A percentile compares a stretch with the other conserved stretches of the same genome.
phyloP scores from a whole-genome alignment of 2,329 filamentous ascomycete species.

The Colletotrichum melonis region DNA sequence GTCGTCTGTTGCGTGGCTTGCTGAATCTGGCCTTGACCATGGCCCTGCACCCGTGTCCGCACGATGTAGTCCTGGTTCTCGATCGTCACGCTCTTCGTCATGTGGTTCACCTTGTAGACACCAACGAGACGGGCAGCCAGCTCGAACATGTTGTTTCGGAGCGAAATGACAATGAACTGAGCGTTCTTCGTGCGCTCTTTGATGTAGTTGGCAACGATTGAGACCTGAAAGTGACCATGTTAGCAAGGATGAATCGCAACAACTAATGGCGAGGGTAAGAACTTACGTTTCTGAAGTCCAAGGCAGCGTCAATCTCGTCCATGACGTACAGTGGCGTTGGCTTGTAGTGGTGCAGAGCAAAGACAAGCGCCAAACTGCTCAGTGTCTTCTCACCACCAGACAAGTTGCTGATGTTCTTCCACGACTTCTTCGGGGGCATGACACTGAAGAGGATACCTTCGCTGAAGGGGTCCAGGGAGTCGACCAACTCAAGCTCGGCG shows the following conservation, averaged over 20 bases:
- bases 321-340: conserved; percentile 98
- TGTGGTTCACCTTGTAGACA: conserved; percentile 99
- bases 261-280: neutral
- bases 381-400: conserved; percentile 98
- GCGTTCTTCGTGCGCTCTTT: conserved; percentile 99
- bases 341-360: conserved; percentile 97
- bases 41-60: conserved; percentile 49
- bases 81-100: conserved; percentile 93
- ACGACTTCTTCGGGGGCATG: conserved; percentile 99
- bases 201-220: conserved; percentile 98
- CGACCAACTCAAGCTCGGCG: conserved; percentile 95
- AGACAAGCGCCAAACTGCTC: conserved; percentile 93
- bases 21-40: conserved; percentile 38
- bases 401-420: conserved; percentile 98
- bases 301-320: conserved; percentile 98
- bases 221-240: conserved; percentile 70
- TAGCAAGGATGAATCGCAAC: conserved; percentile 18
- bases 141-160: conserved; percentile 99
- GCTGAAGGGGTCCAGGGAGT: conserved; percentile 94
- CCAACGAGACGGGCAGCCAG: conserved; percentile 94
- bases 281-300: conserved; percentile 98
- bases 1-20: conserved; percentile 30
- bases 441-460: conserved; percentile 98
- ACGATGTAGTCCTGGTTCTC: conserved; percentile 84
- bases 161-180: conserved; percentile 97